These are phyloP conservation scores for Populus alba DNA, from an alignment of 345 rosid genomes.

Conservation along the genomic window DNA sequence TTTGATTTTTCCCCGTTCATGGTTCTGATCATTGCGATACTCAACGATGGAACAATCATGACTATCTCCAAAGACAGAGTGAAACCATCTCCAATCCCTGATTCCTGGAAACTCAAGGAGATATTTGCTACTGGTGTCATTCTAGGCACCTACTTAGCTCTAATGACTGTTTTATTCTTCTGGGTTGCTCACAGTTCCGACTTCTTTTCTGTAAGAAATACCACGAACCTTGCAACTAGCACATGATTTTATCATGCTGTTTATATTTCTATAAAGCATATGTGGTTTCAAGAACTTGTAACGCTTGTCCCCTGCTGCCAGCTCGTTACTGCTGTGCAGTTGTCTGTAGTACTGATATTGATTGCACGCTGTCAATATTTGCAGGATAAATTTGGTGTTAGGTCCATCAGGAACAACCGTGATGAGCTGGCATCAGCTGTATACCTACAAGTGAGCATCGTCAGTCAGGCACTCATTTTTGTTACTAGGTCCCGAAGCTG, in stretches of 20 bases:
- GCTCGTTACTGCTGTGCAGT: neutral
- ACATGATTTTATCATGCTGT: neutral
- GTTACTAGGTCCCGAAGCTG: constrained; percentile 95
- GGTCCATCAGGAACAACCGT: constrained; percentile 44
- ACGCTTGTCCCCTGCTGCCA: no score
- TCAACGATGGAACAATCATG: constrained; percentile 89
- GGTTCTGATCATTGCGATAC: constrained; percentile 83
- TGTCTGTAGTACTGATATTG: neutral
- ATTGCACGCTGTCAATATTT: neutral
- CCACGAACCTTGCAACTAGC: neutral
- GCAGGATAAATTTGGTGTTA: constrained; percentile 75
- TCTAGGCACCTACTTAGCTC: constrained; percentile 77
- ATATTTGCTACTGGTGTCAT: constrained; percentile 81
- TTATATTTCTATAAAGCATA: neutral
- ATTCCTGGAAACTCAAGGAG: constrained; percentile 87
- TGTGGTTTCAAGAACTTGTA: neutral
- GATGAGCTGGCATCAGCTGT: constrained; percentile 73
- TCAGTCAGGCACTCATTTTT: constrained; percentile 93
- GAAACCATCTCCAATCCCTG: constrained; percentile 82
- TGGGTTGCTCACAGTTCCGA: constrained; percentile 59
- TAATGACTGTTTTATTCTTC: constrained; percentile 86
- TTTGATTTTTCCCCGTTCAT: constrained; percentile 95
- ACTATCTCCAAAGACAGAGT: constrained; percentile 80
- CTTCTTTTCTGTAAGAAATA: constrained; percentile 69
- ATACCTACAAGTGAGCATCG: constrained; percentile 90